Conservation (phyloP, 257 asterid genomes). For the Lavandula angustifolia region DNA sequence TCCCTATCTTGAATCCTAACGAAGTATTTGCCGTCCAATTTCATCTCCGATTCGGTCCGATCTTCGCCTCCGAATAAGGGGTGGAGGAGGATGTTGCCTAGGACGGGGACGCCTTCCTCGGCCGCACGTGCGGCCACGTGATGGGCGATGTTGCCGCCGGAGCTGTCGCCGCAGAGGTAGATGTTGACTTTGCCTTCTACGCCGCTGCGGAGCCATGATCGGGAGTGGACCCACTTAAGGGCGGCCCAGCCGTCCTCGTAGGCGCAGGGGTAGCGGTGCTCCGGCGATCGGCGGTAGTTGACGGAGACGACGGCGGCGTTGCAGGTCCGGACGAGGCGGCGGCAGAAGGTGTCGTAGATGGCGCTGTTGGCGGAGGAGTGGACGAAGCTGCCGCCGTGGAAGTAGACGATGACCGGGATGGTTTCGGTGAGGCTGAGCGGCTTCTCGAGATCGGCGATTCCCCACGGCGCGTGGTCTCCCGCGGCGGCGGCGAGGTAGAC, state of each 20-base stretch:
- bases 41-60: constrained; percentile 66
- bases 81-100: constrained; percentile 71
- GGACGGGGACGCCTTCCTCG: constrained; percentile 50
- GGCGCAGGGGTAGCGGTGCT: constrained; percentile 72
- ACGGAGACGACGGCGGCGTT: constrained; percentile 77
- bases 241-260: constrained; percentile 89
- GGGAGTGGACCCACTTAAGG: constrained; percentile 67
- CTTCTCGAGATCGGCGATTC: constrained; percentile 50
- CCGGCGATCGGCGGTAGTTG: constrained; percentile 77
- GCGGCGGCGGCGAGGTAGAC: constrained; percentile 50
- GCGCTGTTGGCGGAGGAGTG: constrained; percentile 90
- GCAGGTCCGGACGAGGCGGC: constrained; percentile 69
- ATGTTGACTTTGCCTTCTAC: constrained; percentile 49
- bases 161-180: constrained; percentile 75
- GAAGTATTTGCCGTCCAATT: constrained; percentile 72
- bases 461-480: constrained; percentile 39
- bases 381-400: constrained; percentile 90
- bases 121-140: constrained; percentile 75
- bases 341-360: constrained; percentile 78
- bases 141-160: constrained; percentile 86
- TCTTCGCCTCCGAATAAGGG: constrained; percentile 76
- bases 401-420: constrained; percentile 75
- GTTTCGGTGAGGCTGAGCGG: constrained; percentile 54
- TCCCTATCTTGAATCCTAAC: constrained; percentile 73
- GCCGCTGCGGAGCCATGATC: constrained; percentile 70